Base-by-base conservation (phyloP, 176 grass and related monocot genomes). In the Avena atlantica region DNA sequence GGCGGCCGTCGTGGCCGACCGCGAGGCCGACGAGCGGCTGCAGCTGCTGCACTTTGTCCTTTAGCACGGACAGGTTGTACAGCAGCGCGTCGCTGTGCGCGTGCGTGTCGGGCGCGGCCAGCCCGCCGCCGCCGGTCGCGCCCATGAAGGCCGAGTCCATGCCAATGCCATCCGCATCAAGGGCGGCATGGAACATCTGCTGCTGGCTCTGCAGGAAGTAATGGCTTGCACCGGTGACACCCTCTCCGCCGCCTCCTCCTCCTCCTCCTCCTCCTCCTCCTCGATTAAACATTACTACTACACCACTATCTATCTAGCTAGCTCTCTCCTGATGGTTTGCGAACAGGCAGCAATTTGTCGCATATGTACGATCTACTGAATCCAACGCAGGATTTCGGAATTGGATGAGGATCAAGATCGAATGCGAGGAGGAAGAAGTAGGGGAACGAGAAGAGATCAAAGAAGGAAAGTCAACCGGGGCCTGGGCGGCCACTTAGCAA, bases 31-130 rank as follows among this genome's bases (percentile, higher is more conserved):
- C 91, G 24, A 98, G 94, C 24, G 83, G 90, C 56, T 98, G 90
- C 65, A 98, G 85, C 89, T 98, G 92, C 31, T 90, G 92, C 73
- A 98, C 85, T 84, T 91, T 96, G 47, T 96, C 90, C 87, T 71
- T 96, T 11, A 96, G 84, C 27, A 93, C 49, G 17, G 90, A 80
- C 9, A 96, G 79, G 58, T 92, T 88, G 82, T 95, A 91, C 21
- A 94, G 45, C 25, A 96, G 84, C 49, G 88, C 37, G 83, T 90
- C 85, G 82, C 80, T 84, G 40, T 84, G 72, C 47, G 72, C 17
- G 66, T 72, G 72, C 21, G 47, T 21, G 66, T 72, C 88, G 23
- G 83, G 36, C 19, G 36, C 6, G 14, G 50, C 8, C 61, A 44
- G 50, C 17, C 16, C 86, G 8, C 21, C 82, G n/a, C 49, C 47